Percentiles rank a stretch among this genome's conserved stretches.
phyloP scores from a whole-genome alignment of 805 yeast genomes.

The Myxozyma monticola region DNA sequence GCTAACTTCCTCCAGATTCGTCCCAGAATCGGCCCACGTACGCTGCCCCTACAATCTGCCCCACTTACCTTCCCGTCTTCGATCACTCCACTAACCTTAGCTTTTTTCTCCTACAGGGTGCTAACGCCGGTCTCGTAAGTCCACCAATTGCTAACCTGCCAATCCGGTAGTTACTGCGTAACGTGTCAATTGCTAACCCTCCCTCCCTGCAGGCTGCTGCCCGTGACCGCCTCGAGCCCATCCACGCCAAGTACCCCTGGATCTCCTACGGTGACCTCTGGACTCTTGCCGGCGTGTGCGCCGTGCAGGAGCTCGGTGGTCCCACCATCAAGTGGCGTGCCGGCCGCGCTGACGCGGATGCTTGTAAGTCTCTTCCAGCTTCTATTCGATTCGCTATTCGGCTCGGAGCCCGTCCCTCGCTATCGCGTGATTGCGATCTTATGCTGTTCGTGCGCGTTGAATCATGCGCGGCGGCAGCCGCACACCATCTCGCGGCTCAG shows the following conservation, averaged over 20 bases:
- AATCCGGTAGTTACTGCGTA: constrained; percentile 31
- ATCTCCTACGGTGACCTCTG: constrained; percentile 67
- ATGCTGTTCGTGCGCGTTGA: no score
- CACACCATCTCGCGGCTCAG: no score
- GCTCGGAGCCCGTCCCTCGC: no score
- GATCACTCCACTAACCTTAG: not conserved
- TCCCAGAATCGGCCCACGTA: constrained; percentile 18
- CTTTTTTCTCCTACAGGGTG: constrained; percentile 37
- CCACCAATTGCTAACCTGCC: not conserved
- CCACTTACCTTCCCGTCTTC: not conserved
- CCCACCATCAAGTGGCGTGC: constrained; percentile 72
- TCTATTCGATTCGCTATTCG: no score
- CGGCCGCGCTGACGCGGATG: constrained; percentile 54
- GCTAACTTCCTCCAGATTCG: constrained; percentile 9
- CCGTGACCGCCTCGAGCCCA: constrained; percentile 55
- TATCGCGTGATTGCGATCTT: no score
- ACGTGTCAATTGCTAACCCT: no score
- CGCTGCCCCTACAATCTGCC: not conserved
- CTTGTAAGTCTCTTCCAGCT: constrained; percentile 27
- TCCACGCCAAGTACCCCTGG: constrained; percentile 58
- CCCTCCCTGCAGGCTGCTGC: constrained; percentile 44
- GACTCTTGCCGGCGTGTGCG: constrained; percentile 69
- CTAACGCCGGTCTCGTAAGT: constrained; percentile 47
- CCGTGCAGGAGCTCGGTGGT: constrained; percentile 64
- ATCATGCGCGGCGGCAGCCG: no score